Evolutionary conservation across 2,329 filamentous ascomycete genomes (phyloP).

Genomic region (Apiospora rasikravindrae): DNA sequence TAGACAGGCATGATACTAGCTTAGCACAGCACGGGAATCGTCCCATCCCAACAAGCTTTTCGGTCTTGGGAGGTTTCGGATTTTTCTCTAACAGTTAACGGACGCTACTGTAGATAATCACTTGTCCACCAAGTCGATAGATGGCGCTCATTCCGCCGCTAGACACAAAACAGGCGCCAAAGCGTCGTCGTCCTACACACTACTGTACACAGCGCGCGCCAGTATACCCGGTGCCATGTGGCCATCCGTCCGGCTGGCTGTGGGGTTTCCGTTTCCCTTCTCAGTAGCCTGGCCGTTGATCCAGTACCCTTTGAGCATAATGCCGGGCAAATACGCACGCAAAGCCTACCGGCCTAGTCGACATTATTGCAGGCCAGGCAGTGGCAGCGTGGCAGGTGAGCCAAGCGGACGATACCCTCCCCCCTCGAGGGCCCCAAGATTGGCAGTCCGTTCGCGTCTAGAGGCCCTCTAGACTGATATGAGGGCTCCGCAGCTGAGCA

Average conservation of each 20-base stretch:
- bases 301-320: neutral
- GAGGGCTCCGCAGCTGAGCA: conserved; percentile 1
- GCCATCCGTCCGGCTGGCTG: neutral
- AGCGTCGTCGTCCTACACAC: neutral
- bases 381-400: neutral
- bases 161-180: neutral
- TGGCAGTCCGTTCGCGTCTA: conserved; percentile 13
- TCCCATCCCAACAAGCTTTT: neutral
- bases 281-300: neutral
- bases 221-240: neutral
- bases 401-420: neutral
- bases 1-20: neutral
- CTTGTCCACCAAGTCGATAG: neutral
- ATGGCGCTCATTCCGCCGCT: neutral
- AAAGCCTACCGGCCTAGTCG: neutral
- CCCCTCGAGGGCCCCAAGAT: neutral
- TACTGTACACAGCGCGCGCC: neutral
- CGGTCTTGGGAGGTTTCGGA: neutral
- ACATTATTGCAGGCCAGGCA: neutral
- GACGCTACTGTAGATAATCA: neutral
- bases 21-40: neutral
- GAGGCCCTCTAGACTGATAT: conserved; percentile 10
- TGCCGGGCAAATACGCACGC: neutral
- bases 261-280: neutral
- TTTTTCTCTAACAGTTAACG: neutral